Base-by-base conservation (phyloP, 129 eudicot species). In the Pseudognaphalium luteoalbum region DNA sequence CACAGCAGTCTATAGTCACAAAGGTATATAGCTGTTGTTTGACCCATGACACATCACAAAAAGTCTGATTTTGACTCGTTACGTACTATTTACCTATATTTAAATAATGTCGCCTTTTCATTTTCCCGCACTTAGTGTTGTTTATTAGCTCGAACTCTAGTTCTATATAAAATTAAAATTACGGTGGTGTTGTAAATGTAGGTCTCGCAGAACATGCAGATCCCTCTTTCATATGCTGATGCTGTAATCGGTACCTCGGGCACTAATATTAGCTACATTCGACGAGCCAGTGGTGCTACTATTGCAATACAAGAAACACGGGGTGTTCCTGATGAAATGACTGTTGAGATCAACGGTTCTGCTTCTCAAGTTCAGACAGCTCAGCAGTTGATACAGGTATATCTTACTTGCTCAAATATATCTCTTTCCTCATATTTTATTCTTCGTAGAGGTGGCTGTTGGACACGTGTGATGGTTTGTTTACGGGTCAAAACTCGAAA, bases 341-440 rank as follows among this genome's bases (percentile, higher is more conserved):
- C 97, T 0, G 97, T 87, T 64, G 97, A 91, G 87, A 91, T 91
- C 5, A 89, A 75, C 22, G 97, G 97, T 29, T 85, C 97, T 65
- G 90, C 92, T 56, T 87, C 97, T 14, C 97, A 92, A 86, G 97
- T 87, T 65, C 97, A 92, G 84, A 86, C 97, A 35, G 97, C 97
- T 82, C 97, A 92, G 83, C 97, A 92, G 74, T 77, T 89, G 70
- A 89, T 92, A 66, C 97, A 92, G 75, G 58, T 39, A 68, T 33
- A 32, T n/a, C 37, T 4, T 64, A 16, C 17, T 44, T 2, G 5
- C 52, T 11, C 52, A 44, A 12, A 12, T 44, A 44, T 14, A 39
- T 39, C 47, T 39, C 12, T 39, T 39, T 39, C 47, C 47, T 39
- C 47, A 9, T 39, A 39, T 8, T 2, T 39, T 39, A 2, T 39